phyloP scores from a whole-genome alignment of 805 yeast species.

The Lipomyces starkeyi region DNA sequence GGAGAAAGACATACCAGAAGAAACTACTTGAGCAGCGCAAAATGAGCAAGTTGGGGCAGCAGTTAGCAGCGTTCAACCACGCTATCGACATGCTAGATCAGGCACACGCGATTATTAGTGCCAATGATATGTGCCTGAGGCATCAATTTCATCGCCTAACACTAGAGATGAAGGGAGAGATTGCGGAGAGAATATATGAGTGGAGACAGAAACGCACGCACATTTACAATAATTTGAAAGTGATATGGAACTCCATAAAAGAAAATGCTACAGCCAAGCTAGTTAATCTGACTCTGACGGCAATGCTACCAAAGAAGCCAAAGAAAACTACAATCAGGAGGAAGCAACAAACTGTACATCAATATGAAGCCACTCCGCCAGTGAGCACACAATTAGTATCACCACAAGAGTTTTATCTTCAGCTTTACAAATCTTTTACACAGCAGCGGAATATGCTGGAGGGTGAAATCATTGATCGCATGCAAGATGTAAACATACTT shows the following conservation, averaged over 20 bases:
- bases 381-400: neutral
- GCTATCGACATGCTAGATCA: neutral
- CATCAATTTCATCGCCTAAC: conserved; percentile 1
- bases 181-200: neutral
- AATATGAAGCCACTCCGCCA: neutral
- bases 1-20: neutral
- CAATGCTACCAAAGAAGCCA: neutral
- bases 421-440: neutral
- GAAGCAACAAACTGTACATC: neutral
- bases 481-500: neutral
- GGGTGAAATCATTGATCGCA: conserved; percentile 1
- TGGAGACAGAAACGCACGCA: neutral
- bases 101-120: neutral
- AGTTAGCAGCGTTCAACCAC: neutral
- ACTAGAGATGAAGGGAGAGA: neutral
- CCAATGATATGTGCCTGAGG: conserved; percentile 1
- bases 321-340: neutral
- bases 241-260: conserved; percentile 1
- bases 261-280: neutral
- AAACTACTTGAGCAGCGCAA: neutral
- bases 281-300: neutral
- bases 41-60: neutral
- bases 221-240: neutral
- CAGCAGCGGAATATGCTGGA: neutral
- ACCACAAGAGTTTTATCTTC: neutral